Conservation (phyloP, 306 rosid genomes). For the Sechiopsis laciniata region DNA sequence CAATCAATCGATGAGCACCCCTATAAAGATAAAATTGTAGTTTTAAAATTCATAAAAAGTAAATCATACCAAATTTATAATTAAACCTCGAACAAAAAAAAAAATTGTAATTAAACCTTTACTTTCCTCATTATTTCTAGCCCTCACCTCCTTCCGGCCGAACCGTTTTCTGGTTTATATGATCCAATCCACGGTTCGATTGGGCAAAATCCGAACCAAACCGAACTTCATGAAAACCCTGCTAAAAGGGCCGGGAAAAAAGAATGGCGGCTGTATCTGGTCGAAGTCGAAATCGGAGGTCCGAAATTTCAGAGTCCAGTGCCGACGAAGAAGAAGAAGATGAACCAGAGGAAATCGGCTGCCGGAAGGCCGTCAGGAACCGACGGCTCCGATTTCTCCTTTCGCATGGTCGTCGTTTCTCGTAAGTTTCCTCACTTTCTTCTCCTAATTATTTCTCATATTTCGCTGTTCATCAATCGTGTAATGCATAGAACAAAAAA, state of each 20-base stretch:
- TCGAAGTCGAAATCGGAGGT: neutral
- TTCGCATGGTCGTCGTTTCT: conserved; percentile 90
- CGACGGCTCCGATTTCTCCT: conserved; percentile 74
- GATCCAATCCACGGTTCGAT: too few relatives aligned
- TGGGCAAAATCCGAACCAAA: too few relatives aligned
- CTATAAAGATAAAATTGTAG: too few relatives aligned
- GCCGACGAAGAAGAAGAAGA: conserved; percentile 38
- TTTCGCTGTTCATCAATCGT: conserved; percentile 5
- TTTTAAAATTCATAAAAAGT: too few relatives aligned
- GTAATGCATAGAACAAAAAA: neutral
- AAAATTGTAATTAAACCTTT: too few relatives aligned
- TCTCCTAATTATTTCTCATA: neutral
- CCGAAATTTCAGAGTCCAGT: neutral
- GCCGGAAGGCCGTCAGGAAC: conserved; percentile 75
- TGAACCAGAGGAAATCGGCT: conserved; percentile 53
- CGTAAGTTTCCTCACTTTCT: conserved; percentile 40
- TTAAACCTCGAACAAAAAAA: too few relatives aligned
- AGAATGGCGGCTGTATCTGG: neutral
- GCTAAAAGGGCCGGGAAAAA: neutral
- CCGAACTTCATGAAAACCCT: too few relatives aligned
- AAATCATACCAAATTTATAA: too few relatives aligned
- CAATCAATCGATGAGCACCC: too few relatives aligned
- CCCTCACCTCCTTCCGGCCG: too few relatives aligned
- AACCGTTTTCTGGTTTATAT: too few relatives aligned
- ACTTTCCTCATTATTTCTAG: too few relatives aligned